Evolutionary conservation across 495 filamentous ascomycete species (phyloP), one percentile per base, ranked within the genome.

Genomic region (Aspergillus incahuasiensis): DNA sequence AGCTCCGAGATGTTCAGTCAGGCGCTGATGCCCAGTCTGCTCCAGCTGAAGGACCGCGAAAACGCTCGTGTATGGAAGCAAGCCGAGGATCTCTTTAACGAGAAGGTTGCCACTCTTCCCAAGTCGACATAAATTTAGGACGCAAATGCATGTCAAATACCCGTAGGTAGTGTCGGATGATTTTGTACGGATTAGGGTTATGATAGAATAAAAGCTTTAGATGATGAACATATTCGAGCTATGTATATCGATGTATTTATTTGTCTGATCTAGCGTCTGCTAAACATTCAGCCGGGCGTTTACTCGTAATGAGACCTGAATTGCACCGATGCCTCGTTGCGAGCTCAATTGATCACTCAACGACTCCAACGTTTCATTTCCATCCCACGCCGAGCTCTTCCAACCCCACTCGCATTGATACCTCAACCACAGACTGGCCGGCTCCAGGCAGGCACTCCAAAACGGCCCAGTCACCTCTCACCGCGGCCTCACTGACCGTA

Each of bases 1-100:
- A 85, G 89, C 35, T 89, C 84, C 30, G 92, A 97, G 76, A 83
- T 88, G 22, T 97, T 96, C 69, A 90, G 85, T 72, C 72, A 78
- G 41, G 87, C 87, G 22, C 74, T 97, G 52, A 71, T 97, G 34
- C 91, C 91, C 3, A 86, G 84, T 60, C 73, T 97, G 55, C 65
- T 95, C 42, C 80, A 87, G 60, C 75, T 97, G 48, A 90, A 92
- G 67, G 79, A 90, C 67, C 82, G 90, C 66, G 69, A 76, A 32
- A 87, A 78, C 44, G 74, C 81, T 20, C 83, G 82, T 5, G 92
- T 96, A 4, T 97, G 92, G 92, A 73, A 77, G 54, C 80, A 86
- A 40, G 92, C 91, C 8, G 85, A 95, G 78, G 82, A 87, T 68
- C 75, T 95, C 54, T 96, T 94, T 75, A 70, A 88, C 46, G 83